phyloP scores from a whole-genome alignment of 768 basidiomycete species.

The Cyclocybe aegerita region DNA sequence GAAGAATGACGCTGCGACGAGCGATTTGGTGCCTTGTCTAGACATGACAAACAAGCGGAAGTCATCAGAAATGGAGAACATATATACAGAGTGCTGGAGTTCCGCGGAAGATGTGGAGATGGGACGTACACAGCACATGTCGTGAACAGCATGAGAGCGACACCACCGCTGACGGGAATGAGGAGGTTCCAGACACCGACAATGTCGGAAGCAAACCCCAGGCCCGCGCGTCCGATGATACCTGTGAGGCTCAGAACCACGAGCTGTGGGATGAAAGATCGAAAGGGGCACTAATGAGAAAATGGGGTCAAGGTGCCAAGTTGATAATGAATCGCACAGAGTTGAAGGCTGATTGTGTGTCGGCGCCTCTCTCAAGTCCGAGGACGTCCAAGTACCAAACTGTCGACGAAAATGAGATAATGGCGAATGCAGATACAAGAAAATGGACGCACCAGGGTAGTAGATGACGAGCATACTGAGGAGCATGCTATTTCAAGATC shows the following conservation, averaged over 20 bases:
- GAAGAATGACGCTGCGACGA: constrained; percentile 40
- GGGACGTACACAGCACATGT: constrained; percentile 33
- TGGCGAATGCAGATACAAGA: neutral
- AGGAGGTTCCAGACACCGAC: constrained; percentile 38
- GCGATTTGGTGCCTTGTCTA: constrained; percentile 33
- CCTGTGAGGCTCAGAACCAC: constrained; percentile 35
- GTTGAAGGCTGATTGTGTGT: constrained; percentile 43
- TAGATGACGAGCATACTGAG: constrained; percentile 21
- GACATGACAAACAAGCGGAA: neutral
- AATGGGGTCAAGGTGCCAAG: constrained; percentile 1
- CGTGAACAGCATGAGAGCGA: constrained; percentile 41
- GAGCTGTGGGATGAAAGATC: constrained; percentile 25
- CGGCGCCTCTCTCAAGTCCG: constrained; percentile 41
- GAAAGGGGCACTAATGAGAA: constrained; percentile 11
- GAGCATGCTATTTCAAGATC: constrained; percentile 11
- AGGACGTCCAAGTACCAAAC: constrained; percentile 55
- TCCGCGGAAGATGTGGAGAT: neutral
- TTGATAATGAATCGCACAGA: constrained; percentile 29
- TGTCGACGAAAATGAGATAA: constrained; percentile 13
- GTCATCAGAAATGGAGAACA: neutral
- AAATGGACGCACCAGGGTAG: constrained; percentile 36
- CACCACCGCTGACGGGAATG: constrained; percentile 29
- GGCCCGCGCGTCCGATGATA: constrained; percentile 32
- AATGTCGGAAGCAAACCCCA: constrained; percentile 34
- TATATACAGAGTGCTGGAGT: neutral